Percentiles rank a stretch among this genome's conserved stretches.
phyloP scores from a whole-genome alignment of 2,329 filamentous ascomycete genomes.

The Dactylellina leptospora region DNA sequence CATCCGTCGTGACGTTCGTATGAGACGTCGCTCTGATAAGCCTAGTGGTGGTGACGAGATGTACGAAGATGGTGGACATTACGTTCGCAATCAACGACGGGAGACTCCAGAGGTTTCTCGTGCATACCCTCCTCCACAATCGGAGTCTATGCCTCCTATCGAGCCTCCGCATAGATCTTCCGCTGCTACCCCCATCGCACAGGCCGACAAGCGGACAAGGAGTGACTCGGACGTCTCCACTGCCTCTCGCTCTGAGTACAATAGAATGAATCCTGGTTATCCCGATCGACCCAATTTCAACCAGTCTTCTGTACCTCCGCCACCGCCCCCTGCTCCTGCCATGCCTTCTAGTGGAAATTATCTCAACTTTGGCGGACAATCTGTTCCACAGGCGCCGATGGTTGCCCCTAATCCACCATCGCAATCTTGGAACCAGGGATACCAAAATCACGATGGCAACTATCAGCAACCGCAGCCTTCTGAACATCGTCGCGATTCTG shows the following conservation, averaged over 20 bases:
- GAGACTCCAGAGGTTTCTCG: conserved; percentile 45
- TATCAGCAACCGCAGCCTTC: conserved; percentile 35
- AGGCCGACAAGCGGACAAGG: conserved; percentile 55
- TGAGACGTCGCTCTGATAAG: conserved; percentile 84
- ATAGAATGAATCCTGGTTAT: conserved; percentile 39
- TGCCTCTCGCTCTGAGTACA: conserved; percentile 51
- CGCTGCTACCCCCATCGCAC: conserved; percentile 51
- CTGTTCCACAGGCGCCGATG: conserved; percentile 46
- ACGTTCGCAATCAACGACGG: conserved; percentile 55
- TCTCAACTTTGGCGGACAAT: conserved; percentile 49
- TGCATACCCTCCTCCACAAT: conserved; percentile 30
- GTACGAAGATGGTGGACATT: conserved; percentile 69
- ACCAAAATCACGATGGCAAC: conserved; percentile 40
- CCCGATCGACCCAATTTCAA: conserved; percentile 39
- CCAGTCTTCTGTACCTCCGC: conserved; percentile 33
- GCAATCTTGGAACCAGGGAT: conserved; percentile 46
- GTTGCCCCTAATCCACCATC: conserved; percentile 46
- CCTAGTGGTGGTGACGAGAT: conserved; percentile 65
- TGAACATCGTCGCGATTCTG: conserved; percentile 48
- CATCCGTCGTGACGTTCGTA: conserved; percentile 90
- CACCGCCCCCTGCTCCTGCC: conserved; percentile 29
- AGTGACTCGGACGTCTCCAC: conserved; percentile 57
- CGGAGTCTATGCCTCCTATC: conserved; percentile 52
- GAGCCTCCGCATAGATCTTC: conserved; percentile 55
- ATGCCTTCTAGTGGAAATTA: conserved; percentile 36